Evolutionary conservation across 1,284 basidiomycete genomes (phyloP).

Genomic region (Trametes pubescens): DNA sequence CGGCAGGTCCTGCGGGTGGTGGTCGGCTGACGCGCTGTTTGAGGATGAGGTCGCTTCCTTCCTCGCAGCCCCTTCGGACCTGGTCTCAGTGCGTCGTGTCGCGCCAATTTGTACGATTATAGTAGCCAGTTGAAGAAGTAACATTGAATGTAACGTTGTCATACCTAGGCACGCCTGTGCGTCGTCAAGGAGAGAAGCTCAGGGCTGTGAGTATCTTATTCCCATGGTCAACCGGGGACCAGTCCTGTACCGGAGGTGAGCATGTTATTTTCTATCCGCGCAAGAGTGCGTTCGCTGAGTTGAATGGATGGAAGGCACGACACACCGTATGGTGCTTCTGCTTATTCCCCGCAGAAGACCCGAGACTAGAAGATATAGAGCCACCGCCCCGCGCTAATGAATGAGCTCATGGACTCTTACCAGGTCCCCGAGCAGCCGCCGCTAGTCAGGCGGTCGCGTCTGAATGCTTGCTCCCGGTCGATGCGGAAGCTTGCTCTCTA

Average conservation of each 20-base stretch:
- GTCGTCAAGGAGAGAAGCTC: neutral
- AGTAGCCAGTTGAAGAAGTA: conserved; percentile 15
- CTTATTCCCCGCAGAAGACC: conserved; percentile 19
- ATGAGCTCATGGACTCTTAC: conserved; percentile 1
- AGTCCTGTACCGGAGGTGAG: neutral
- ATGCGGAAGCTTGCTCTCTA: conserved; percentile 4
- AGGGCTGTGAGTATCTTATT: neutral
- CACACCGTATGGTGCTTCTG: neutral
- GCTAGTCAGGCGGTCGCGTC: conserved; percentile 14
- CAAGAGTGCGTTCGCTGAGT: neutral
- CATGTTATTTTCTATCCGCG: no score
- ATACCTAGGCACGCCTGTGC: conserved; percentile 3
- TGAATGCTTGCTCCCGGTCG: neutral
- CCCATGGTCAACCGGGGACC: neutral
- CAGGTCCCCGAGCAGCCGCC: conserved; percentile 7
- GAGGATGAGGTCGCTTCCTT: neutral
- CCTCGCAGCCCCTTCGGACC: neutral
- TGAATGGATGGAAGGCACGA: neutral
- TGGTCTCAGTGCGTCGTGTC: neutral
- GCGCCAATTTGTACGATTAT: conserved; percentile 21
- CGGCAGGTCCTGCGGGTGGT: neutral
- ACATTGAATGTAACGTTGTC: conserved; percentile 19
- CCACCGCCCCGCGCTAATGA: conserved; percentile 9
- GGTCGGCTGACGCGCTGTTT: no score
- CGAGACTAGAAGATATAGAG: conserved; percentile 4